These are phyloP conservation scores for Trametes meyenii DNA, from an alignment of 768 basidiomycete species.

Conservation along the genomic window DNA sequence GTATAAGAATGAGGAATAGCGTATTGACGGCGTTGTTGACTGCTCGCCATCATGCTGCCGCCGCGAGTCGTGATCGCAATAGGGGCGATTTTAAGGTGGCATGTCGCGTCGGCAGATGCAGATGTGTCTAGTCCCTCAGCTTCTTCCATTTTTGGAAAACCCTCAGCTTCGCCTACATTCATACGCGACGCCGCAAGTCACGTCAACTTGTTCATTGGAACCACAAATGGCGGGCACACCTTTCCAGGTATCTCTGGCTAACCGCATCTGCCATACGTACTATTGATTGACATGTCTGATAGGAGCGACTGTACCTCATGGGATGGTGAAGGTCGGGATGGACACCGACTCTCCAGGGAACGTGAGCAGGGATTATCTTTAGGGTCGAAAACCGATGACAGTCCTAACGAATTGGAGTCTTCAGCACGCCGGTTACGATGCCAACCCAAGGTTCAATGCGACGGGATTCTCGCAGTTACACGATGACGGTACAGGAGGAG, in stretches of 20 bases:
- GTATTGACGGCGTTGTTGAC: neutral
- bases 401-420: neutral
- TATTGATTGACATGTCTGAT: neutral
- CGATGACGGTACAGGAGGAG: slow-evolving; percentile 64
- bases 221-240: slow-evolving; percentile 64
- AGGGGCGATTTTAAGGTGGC: neutral
- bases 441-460: slow-evolving; percentile 37
- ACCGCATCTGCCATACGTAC: neutral
- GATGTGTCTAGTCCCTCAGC: neutral
- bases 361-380: neutral
- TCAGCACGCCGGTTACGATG: slow-evolving; percentile 45
- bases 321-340: slow-evolving; percentile 69
- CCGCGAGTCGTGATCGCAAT: neutral
- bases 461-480: slow-evolving; percentile 69
- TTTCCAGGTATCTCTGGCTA: slow-evolving; percentile 54
- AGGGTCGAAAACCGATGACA: neutral
- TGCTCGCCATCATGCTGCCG: neutral
- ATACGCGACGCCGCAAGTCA: slow-evolving; percentile 31
- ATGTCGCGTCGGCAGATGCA: neutral
- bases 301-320: slow-evolving; percentile 68
- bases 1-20: neutral
- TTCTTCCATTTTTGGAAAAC: neutral
- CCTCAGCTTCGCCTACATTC: slow-evolving; percentile 3
- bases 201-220: slow-evolving; percentile 66
- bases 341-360: slow-evolving; percentile 61